Conservation (phyloP, 768 basidiomycete genomes). For the Boletellus emodensis region DNA sequence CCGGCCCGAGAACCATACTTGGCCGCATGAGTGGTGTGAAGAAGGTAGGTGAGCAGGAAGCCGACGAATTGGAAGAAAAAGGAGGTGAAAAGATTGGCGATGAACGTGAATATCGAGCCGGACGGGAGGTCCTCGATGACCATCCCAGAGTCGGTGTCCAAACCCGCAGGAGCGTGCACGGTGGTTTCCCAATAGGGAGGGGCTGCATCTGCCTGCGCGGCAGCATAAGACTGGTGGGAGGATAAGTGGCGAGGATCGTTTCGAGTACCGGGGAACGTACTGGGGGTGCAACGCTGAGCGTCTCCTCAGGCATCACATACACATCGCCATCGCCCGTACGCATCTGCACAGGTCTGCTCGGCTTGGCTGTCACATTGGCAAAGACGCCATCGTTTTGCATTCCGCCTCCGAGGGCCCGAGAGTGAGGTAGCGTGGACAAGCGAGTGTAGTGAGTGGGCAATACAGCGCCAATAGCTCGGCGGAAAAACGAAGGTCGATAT, state of each 20-base stretch:
- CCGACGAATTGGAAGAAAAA: constrained; percentile 98
- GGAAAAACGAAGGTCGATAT: constrained; percentile 50
- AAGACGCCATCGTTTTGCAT: constrained; percentile 92
- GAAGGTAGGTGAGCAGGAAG: constrained; percentile 87
- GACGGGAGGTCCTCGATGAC: constrained; percentile 91
- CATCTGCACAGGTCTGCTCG: constrained; percentile 45
- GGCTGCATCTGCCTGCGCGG: constrained; percentile 84
- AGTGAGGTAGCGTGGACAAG: constrained; percentile 40
- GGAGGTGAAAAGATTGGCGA: constrained; percentile 77
- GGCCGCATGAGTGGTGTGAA: constrained; percentile 88
- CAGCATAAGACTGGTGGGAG: constrained; percentile 65
- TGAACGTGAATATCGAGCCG: constrained; percentile 70
- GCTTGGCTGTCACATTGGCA: constrained; percentile 91
- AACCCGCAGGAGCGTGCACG: constrained; percentile 68
- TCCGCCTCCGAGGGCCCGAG: constrained; percentile 54
- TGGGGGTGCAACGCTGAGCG: constrained; percentile 80
- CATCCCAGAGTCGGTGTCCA: constrained; percentile 56
- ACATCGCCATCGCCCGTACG: constrained; percentile 51
- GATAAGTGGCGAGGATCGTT: neutral
- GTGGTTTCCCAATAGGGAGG: constrained; percentile 98
- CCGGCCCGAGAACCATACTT: constrained; percentile 93
- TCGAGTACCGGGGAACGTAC: constrained; percentile 45
- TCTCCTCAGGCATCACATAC: constrained; percentile 72
- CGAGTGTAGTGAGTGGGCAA: constrained; percentile 63
- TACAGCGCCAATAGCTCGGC: constrained; percentile 52